Evolutionary conservation across 768 basidiomycete genomes (phyloP).

Genomic region (Crassisporium funariophilum): DNA sequence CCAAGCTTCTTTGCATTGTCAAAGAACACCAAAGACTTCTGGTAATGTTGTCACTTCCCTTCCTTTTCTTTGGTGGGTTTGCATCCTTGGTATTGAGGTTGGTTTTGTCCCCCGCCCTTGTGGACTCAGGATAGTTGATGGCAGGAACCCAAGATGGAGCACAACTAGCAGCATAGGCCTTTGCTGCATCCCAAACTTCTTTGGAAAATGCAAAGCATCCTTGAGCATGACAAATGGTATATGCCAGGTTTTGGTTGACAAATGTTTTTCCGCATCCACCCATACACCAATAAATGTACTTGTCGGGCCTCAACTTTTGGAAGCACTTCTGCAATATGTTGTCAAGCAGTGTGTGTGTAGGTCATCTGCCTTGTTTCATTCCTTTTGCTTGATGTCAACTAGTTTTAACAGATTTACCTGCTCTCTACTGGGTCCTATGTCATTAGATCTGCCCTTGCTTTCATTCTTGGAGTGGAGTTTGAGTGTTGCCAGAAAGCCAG

Average conservation of each 20-base stretch:
- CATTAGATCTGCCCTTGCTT: not conserved
- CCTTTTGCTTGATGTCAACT: not conserved
- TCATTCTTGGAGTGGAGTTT: not conserved
- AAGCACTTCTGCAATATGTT: not conserved
- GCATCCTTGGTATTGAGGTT: not conserved
- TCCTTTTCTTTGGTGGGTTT: not conserved
- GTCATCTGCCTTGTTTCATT: not conserved
- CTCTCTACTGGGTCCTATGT: not conserved
- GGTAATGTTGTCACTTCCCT: not conserved
- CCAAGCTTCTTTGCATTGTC: not conserved
- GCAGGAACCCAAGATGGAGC: not conserved
- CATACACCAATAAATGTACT: not conserved
- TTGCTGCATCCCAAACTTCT: not conserved
- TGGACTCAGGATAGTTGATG: not conserved
- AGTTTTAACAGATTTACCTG: not conserved
- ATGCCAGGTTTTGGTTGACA: not conserved
- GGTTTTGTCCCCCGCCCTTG: too few species aligned
- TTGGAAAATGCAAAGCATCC: conserved; percentile 25
- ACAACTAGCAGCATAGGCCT: not conserved
- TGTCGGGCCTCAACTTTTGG: not conserved
- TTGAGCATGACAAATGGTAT: not conserved
- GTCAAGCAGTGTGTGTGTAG: not conserved
- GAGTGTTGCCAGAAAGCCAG: too few species aligned
- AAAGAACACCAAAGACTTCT: not conserved
- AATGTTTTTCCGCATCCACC: not conserved